These are phyloP conservation scores for Fagopyrum homotropicum DNA, from an alignment of 148 eudicot genomes.

Conservation along the genomic window DNA sequence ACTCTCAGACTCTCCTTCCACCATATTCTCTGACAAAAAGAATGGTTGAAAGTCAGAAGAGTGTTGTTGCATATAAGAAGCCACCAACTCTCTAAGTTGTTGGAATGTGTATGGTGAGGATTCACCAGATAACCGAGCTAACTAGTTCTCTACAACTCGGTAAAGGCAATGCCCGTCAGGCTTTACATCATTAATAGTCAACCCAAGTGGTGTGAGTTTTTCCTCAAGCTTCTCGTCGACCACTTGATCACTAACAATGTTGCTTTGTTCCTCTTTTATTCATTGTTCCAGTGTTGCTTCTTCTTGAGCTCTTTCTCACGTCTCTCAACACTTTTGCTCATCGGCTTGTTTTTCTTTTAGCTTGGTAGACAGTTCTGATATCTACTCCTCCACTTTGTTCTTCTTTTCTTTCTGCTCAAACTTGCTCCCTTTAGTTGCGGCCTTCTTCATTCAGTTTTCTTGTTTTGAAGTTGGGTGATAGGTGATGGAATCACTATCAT, in stretches of 20 bases:
- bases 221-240: conserved; percentile 43
- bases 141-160: conserved; percentile 66
- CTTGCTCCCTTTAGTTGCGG: conserved; percentile 81
- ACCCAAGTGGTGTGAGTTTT: conserved; percentile 57
- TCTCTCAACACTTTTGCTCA: conserved; percentile 58
- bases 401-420: conserved; percentile 78
- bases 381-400: conserved; percentile 69
- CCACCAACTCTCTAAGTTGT: conserved; percentile 60
- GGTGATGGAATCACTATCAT: too few species aligned
- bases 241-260: conserved; percentile 35
- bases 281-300: conserved; percentile 71
- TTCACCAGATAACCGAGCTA: conserved; percentile 37
- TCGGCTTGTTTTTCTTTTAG: conserved; percentile 55
- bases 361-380: conserved; percentile 41
- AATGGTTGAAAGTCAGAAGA: conserved; percentile 55
- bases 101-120: conserved; percentile 44
- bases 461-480: conserved; percentile 45
- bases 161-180: conserved; percentile 77
- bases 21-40: conserved; percentile 48
- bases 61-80: conserved; percentile 52
- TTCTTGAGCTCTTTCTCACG: conserved; percentile 64
- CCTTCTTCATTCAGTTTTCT: conserved; percentile 63
- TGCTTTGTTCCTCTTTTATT: conserved; percentile 68
- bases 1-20: conserved; percentile 41
- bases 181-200: conserved; percentile 48